Base-by-base conservation (phyloP, 2,329 filamentous ascomycete genomes). In the Cordyceps cicadae region DNA sequence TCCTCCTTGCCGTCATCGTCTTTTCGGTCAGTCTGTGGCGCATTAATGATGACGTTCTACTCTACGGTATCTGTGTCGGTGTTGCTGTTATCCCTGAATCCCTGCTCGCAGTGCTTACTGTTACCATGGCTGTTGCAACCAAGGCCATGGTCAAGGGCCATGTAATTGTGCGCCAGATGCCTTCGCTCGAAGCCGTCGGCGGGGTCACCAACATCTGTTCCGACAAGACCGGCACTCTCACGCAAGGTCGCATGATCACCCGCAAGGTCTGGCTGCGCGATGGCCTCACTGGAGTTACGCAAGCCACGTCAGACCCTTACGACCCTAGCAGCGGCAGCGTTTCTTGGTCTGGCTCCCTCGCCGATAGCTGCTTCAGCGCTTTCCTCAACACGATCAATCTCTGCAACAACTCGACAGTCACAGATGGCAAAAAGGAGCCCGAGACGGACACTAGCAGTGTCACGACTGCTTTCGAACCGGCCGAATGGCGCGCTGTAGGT, bases 131-230 rank as follows among this genome's bases (percentile, higher is more conserved):
- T 41, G 82, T 86, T 57, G 85, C 84, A 4, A 84, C 83, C 21
- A 86, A 84, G 65, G 79, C 81, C 19, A 87, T 87, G 85, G 81
- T 82, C 51, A 80, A 81, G 66, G 78, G 83, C 8, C 79, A 88
- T 64, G 85, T 88, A 50, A 84, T 88, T 65, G 83, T 88, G 43
- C 81, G 85, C 62, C 85, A 86, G 66, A 79, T 88, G 67, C 79
- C 83, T 5, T 83, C 84, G 2, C 78, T 88, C 7, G 86, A 88
- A 67, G 85, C 86, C 17, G 80, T 88, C 46, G 86, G 86, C 53
- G 85, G 83, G 60, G 85, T 88, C n/a, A 88, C 84, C 63, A 84
- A 86, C 65, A 86, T 88, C 63, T 88, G 85, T 71, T 87, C 84
- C 45, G 86, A 88, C 77, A 88, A 88, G 74, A 88, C 86, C 5